These are phyloP conservation scores for Nemania sp. DNA, from an alignment of 2,329 filamentous ascomycete species.

Conservation along the genomic window DNA sequence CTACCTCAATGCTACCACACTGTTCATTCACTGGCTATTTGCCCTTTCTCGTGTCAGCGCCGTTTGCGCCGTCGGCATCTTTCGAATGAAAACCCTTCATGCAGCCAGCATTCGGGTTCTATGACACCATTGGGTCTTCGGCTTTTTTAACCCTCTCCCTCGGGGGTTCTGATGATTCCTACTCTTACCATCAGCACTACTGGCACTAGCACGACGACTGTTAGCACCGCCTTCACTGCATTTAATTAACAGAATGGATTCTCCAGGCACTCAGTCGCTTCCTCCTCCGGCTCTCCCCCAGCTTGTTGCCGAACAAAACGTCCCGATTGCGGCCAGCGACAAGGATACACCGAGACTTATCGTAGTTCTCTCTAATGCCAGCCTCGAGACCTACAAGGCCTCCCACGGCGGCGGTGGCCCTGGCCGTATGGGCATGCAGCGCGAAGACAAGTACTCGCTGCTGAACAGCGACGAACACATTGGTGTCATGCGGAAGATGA, in stretches of 20 bases:
- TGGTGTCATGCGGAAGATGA: slow-evolving; percentile 99
- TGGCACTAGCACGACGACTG: background rate
- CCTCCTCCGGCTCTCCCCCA: slow-evolving; percentile 91
- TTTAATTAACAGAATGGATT: slow-evolving; percentile 46
- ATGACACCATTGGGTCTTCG: background rate
- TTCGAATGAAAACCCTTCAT: background rate
- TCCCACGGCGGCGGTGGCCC: slow-evolving; percentile 72
- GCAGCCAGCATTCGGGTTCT: background rate
- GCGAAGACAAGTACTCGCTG: slow-evolving; percentile 96
- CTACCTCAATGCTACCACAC: slow-evolving; percentile 2
- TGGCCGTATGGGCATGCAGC: slow-evolving; percentile 71
- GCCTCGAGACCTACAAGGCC: slow-evolving; percentile 96
- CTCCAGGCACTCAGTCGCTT: slow-evolving; percentile 88
- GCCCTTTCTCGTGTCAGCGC: background rate
- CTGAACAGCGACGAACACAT: slow-evolving; percentile 99
- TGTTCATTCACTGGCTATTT: background rate
- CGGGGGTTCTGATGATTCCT: background rate
- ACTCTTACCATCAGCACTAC: background rate
- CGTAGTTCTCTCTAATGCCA: slow-evolving; percentile 96
- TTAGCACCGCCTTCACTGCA: background rate
- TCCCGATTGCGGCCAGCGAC: slow-evolving; percentile 84
- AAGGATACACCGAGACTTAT: slow-evolving; percentile 93
- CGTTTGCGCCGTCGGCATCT: background rate
- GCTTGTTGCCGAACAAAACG: slow-evolving; percentile 92
- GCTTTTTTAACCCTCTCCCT: background rate